Conservation (phyloP, 169 alveolate species). For the Plasmodium gaboni region DNA sequence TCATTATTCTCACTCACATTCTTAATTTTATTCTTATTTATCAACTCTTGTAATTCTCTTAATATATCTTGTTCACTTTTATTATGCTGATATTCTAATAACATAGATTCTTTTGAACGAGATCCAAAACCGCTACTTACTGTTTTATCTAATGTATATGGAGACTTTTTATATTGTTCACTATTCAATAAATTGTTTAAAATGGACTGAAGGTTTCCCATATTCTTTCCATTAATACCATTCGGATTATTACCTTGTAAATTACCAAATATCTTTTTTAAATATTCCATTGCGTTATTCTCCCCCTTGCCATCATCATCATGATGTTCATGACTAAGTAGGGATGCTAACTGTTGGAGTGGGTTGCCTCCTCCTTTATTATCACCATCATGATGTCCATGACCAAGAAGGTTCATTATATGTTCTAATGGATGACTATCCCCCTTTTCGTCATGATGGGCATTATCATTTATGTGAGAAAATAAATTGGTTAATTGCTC, state of each 20-base stretch:
- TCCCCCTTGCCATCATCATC: neutral
- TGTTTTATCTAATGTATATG: slow-evolving; percentile 50
- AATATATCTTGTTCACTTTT: slow-evolving; percentile 18
- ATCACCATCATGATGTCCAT: neutral
- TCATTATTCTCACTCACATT: slow-evolving; percentile 34
- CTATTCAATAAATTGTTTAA: slow-evolving; percentile 29
- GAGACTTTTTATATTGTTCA: slow-evolving; percentile 10
- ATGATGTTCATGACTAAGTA: neutral
- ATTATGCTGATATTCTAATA: slow-evolving; percentile 12
- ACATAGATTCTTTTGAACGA: slow-evolving; percentile 15
- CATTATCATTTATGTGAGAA: neutral
- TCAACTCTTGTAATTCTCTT: slow-evolving; percentile 27
- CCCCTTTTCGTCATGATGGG: neutral
- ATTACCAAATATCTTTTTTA: slow-evolving; percentile 12
- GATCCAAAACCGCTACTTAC: slow-evolving; percentile 14
- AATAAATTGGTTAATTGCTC: neutral
- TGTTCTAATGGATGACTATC: neutral
- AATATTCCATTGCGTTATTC: neutral
- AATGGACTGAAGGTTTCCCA: slow-evolving; percentile 21
- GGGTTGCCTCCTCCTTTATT: slow-evolving; percentile 1
- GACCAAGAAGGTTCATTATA: neutral
- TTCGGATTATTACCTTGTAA: slow-evolving; percentile 3
- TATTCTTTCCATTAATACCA: slow-evolving; percentile 12
- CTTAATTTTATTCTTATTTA: slow-evolving; percentile 34
- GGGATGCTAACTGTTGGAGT: too few relatives aligned